Conservation (phyloP, 352 stramenopile species). For the Paralagenidium karlingii region DNA sequence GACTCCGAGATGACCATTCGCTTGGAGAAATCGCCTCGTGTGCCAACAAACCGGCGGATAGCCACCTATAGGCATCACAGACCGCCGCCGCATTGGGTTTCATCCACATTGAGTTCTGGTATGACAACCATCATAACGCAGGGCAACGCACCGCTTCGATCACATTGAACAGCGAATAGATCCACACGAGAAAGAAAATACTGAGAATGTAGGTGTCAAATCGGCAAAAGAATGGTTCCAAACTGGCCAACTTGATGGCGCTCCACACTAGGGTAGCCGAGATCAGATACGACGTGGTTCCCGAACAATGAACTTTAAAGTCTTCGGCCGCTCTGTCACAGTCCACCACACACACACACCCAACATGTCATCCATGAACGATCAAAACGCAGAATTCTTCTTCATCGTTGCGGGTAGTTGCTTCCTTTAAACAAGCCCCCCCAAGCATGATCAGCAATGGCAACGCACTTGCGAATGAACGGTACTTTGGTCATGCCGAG, state of each 20-base stretch:
- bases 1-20: conserved; percentile 84
- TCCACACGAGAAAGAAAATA: conserved; percentile 82
- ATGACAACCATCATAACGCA: too few species aligned
- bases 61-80: conserved; percentile 28
- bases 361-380: too few species aligned
- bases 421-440: neutral
- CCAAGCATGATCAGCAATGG: too few species aligned
- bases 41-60: conserved; percentile 63
- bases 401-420: neutral
- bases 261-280: conserved; percentile 60
- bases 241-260: conserved; percentile 35
- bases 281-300: conserved; percentile 76
- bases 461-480: conserved; percentile 66
- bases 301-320: conserved; percentile 62
- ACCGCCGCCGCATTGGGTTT: neutral
- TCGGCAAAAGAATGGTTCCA: conserved; percentile 54
- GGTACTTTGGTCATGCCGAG: conserved; percentile 79
- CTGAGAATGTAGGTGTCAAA: conserved; percentile 80
- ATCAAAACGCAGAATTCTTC: too few species aligned
- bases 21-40: conserved; percentile 74
- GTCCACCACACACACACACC: neutral
- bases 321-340: conserved; percentile 56
- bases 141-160: conserved; percentile 53
- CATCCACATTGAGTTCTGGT: neutral
- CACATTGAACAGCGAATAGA: conserved; percentile 84